Evolutionary conservation across 2,329 filamentous ascomycete species (phyloP).

Genomic region (Fusarium sulawesiense): DNA sequence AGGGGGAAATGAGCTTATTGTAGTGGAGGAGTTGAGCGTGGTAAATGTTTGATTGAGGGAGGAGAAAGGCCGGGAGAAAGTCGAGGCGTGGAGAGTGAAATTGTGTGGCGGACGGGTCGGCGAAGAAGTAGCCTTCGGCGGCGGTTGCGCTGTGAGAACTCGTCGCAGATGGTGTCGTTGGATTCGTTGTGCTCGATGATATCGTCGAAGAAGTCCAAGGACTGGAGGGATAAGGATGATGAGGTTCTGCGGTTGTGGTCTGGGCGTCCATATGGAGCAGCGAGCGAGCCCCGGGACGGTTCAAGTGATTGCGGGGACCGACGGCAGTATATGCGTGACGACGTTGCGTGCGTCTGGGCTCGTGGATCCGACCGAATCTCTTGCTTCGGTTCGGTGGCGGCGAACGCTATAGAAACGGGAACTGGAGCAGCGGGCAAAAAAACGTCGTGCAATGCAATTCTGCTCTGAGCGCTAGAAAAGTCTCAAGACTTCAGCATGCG

Average conservation of each 20-base stretch:
- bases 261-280: constrained; percentile 56
- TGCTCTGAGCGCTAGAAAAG: constrained; percentile 19
- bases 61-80: constrained; percentile 67
- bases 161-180: constrained; percentile 44
- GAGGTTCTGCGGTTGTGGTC: constrained; percentile 53
- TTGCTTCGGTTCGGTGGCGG: constrained; percentile 30
- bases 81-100: constrained; percentile 60
- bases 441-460: constrained; percentile 23
- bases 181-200: constrained; percentile 43
- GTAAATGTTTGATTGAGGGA: constrained; percentile 69
- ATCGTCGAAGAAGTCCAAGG: constrained; percentile 49
- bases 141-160: constrained; percentile 45
- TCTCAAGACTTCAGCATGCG: constrained; percentile 38
- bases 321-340: constrained; percentile 40
- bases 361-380: constrained; percentile 22
- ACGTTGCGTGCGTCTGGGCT: constrained; percentile 34
- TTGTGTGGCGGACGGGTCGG: constrained; percentile 48
- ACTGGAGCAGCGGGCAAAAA: constrained; percentile 17
- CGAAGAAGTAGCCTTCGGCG: constrained; percentile 49
- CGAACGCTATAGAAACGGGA: constrained; percentile 34
- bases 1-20: constrained; percentile 72
- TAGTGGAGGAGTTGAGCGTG: constrained; percentile 73
- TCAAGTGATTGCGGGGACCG: constrained; percentile 41
- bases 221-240: constrained; percentile 53
- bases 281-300: constrained; percentile 46